Evolutionary conservation across 164 flowering plant species (phyloP), one percentile per base, ranked within the genome.

Genomic region (Vitis riparia): DNA sequence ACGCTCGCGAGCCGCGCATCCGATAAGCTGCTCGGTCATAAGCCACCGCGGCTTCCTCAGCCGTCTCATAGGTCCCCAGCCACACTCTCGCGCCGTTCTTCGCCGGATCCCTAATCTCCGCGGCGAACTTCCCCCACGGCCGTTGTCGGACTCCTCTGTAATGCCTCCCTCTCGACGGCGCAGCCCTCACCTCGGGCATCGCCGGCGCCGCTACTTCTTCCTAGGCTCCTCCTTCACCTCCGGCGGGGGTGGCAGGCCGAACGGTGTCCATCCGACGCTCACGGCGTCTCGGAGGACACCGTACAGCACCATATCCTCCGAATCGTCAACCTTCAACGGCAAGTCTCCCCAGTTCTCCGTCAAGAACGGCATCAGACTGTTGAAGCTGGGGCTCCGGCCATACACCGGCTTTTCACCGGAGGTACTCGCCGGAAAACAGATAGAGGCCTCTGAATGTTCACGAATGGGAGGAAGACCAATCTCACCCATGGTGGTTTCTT

Each of bases 121-220:
- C 78, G 52, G 80, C 80, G 63, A 56, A 78, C 70, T 71, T 78
- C 53, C 80, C 80, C 80, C 80, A 78, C 30, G 80, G 80, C 73
- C 80, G 14, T 13, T 51, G 74, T 69, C 81, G 70, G 23, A 78
- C 81, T 14, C 81, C 81, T 48, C 81, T 67, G 62, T 70, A 78
- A 23, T 71, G 81, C 71, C 69, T 62, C 44, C 75, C 72, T 32
- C 37, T 32, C 37, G 37, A 32, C 5, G 37, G 37, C 5, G 37
- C 5, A 32, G 37, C 37, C 37, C 5, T 32, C 37, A 32, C 37
- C 29, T 30, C 37, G 0, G 44, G 52, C 52, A 19, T 19, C 37
- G 37, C 37, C 14, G 37, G 37, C 37, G 37, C 15, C 12, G 11
- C 11, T 63, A 16, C 56, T 19, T 29, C 53, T 13, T 3, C 8